A percentile compares a stretch with the other conserved stretches of the same genome.
Evolutionary conservation across 257 asterid genomes (phyloP).

Genomic region (Asclepias syriaca): DNA sequence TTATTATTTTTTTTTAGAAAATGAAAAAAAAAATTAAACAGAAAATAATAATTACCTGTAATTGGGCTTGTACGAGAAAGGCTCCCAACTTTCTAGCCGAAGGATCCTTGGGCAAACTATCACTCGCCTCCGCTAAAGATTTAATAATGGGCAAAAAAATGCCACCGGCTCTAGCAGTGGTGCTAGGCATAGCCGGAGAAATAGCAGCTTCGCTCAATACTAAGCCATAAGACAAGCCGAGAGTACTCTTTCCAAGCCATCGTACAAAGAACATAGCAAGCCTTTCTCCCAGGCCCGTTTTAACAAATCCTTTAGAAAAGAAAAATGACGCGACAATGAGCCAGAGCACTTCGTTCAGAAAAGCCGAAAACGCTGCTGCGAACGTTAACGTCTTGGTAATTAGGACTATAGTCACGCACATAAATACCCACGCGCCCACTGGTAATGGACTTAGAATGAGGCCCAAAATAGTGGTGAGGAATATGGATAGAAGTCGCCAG

Average conservation of each 20-base stretch:
- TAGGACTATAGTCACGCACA: slow-evolving; percentile 50
- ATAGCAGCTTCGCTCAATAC: slow-evolving; percentile 54
- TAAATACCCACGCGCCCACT: slow-evolving; percentile 67
- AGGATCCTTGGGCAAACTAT: slow-evolving; percentile 54
- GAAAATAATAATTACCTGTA: slow-evolving; percentile 40
- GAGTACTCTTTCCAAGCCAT: slow-evolving; percentile 58
- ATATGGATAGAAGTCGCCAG: slow-evolving; percentile 71
- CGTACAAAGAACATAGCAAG: slow-evolving; percentile 60
- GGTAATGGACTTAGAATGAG: slow-evolving; percentile 65
- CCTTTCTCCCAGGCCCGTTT: slow-evolving; percentile 84
- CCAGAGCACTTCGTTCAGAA: slow-evolving; percentile 77
- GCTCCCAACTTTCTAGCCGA: slow-evolving; percentile 70
- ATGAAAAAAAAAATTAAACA: no score
- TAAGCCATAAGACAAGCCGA: slow-evolving; percentile 70
- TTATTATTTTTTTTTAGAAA: no score
- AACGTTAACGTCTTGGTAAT: slow-evolving; percentile 58
- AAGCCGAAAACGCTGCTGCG: slow-evolving; percentile 61
- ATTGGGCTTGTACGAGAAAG: slow-evolving; percentile 60
- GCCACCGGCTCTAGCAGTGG: slow-evolving; percentile 78
- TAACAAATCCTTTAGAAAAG: slow-evolving; percentile 64
- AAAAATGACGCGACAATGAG: slow-evolving; percentile 61
- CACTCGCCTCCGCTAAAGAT: slow-evolving; percentile 48
- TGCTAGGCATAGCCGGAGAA: slow-evolving; percentile 80
- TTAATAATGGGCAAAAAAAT: slow-evolving; percentile 73
- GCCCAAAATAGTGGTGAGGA: slow-evolving; percentile 59